phyloP scores from a whole-genome alignment of 108 stramenopile genomes.

The Pseudonitzschia delicatissima region DNA sequence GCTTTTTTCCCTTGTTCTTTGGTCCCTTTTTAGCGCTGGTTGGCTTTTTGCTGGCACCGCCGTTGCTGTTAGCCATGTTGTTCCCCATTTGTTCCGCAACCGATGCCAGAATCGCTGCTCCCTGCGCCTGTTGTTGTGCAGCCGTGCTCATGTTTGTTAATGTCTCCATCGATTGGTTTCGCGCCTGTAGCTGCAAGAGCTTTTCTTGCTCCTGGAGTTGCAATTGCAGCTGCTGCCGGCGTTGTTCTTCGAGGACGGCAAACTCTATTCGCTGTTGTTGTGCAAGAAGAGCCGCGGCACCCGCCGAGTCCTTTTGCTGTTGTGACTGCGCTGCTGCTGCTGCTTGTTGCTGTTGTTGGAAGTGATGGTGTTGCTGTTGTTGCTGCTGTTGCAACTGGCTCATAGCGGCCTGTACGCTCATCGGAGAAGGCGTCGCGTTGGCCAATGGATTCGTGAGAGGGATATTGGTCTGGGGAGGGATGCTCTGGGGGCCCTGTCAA shows the following conservation, averaged over 20 bases:
- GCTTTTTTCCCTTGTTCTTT: conserved; percentile 32
- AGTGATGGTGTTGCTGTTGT: conserved; percentile 9
- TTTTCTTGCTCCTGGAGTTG: conserved; percentile 40
- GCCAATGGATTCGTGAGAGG: conserved; percentile 30
- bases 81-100: conserved; percentile 18
- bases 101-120: conserved; percentile 18
- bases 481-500: conserved; percentile 37
- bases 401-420: conserved; percentile 28
- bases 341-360: conserved; percentile 12
- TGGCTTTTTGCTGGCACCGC: conserved; percentile 21
- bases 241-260: conserved; percentile 35
- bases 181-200: conserved; percentile 5
- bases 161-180: conserved; percentile 12
- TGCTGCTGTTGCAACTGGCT: conserved; percentile 18
- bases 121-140: too few species aligned
- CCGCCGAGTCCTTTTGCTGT: neutral
- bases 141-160: neutral
- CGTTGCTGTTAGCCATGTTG: conserved; percentile 14
- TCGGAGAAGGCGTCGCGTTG: conserved; percentile 4
- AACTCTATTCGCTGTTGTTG: conserved; percentile 31
- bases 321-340: conserved; percentile 5
- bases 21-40: conserved; percentile 32
- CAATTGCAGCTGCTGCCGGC: conserved; percentile 22
- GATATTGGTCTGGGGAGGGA: conserved; percentile 43
- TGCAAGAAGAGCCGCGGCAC: conserved; percentile 28